These are phyloP conservation scores for Calonectria henricotiae DNA, from an alignment of 2,329 filamentous ascomycete genomes.

Conservation along the genomic window DNA sequence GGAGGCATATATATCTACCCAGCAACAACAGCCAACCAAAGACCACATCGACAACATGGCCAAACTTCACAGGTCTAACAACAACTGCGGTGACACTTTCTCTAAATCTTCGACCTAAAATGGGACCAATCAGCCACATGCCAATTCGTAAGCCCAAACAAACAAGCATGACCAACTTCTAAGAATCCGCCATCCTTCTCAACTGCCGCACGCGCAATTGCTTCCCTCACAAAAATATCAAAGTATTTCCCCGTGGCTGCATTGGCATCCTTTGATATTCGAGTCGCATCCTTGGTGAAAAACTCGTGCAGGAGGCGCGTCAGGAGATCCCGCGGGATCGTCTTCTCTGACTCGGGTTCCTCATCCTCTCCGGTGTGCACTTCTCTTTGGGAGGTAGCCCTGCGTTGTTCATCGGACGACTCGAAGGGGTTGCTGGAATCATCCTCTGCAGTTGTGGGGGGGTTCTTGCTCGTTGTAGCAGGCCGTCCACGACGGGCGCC, in stretches of 20 bases:
- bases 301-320: slow-evolving; percentile 84
- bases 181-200: slow-evolving; percentile 81
- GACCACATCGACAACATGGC: not conserved
- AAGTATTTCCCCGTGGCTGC: slow-evolving; percentile 86
- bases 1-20: not conserved
- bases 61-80: slow-evolving; percentile 83
- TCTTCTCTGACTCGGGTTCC: slow-evolving; percentile 60
- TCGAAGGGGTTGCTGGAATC: slow-evolving; percentile 59
- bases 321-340: slow-evolving; percentile 82
- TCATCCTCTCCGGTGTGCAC: slow-evolving; percentile 52
- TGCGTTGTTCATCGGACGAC: slow-evolving; percentile 54
- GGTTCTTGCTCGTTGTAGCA: slow-evolving; percentile 50
- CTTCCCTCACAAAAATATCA: slow-evolving; percentile 92
- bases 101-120: slow-evolving; percentile 88
- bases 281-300: slow-evolving; percentile 81
- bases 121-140: slow-evolving; percentile 38
- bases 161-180: slow-evolving; percentile 71
- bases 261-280: slow-evolving; percentile 85
- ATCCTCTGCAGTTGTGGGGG: slow-evolving; percentile 46
- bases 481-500: slow-evolving; percentile 59
- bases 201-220: slow-evolving; percentile 83
- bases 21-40: not conserved
- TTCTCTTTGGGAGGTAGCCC: slow-evolving; percentile 44
- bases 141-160: not conserved
- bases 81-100: slow-evolving; percentile 86